Evolutionary conservation across 306 rosid species (phyloP).

Genomic region (Vigna nakashimae): DNA sequence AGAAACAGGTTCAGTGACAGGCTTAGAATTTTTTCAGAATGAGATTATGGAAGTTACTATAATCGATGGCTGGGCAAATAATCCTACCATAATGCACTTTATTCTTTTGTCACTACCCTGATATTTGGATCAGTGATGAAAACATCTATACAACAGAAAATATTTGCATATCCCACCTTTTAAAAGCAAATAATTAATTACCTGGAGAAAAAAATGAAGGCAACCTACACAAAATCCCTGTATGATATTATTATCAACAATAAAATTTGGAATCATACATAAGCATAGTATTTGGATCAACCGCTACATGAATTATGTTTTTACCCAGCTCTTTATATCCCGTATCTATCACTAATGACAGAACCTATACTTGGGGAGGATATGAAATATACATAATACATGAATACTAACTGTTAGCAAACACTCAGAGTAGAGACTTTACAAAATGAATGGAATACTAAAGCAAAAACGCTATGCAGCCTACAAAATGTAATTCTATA

Average conservation of each 20-base stretch:
- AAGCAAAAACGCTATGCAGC: conserved; percentile 39
- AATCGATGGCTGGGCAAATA: not conserved
- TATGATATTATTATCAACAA: conserved; percentile 26
- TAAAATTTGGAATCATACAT: conserved; percentile 22
- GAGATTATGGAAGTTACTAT: not conserved
- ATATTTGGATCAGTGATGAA: not conserved
- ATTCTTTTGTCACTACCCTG: not conserved
- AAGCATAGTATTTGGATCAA: conserved; percentile 18
- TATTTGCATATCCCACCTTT: not conserved
- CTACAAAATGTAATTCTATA: conserved; percentile 33
- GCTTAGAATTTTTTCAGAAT: not conserved
- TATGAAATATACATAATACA: conserved; percentile 19
- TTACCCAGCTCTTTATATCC: conserved; percentile 17
- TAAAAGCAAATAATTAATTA: not conserved
- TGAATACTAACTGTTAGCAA: conserved; percentile 33
- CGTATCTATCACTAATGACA: conserved; percentile 17
- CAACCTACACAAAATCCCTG: conserved; percentile 12
- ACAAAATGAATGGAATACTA: conserved; percentile 63
- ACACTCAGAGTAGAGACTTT: conserved; percentile 25
- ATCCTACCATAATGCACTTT: not conserved
- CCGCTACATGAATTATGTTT: not conserved
- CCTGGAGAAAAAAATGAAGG: not conserved
- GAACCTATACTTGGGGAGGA: conserved; percentile 23
- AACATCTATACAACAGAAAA: conserved; percentile 19
- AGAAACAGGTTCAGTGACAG: not conserved